A percentile compares a stretch with the other conserved stretches of the same genome.
Evolutionary conservation across 495 filamentous ascomycete genomes (phyloP).

Genomic region (Massariosphaeria phaeospora): DNA sequence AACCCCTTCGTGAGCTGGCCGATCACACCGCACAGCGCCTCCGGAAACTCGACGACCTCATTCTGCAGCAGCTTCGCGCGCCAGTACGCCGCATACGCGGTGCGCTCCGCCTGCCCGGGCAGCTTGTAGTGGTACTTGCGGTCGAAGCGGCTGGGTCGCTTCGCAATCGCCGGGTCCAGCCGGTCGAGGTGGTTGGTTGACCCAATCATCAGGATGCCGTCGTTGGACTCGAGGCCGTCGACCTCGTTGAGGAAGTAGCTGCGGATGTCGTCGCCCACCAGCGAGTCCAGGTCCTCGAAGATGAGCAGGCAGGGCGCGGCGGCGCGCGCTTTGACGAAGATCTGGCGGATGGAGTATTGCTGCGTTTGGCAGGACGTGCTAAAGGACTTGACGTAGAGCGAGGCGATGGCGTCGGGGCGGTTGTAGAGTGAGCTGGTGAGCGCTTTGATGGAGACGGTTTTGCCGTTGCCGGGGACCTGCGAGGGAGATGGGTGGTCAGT

Average conservation of each 20-base stretch:
- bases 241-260: conserved; percentile 69
- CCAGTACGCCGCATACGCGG: conserved; percentile 39
- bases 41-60: conserved; percentile 28
- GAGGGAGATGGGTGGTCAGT: too few species aligned
- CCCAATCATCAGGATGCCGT: conserved; percentile 42
- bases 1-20: conserved; percentile 29
- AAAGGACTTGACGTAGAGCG: conserved; percentile 53
- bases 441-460: conserved; percentile 66
- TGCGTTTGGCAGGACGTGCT: conserved; percentile 16
- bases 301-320: conserved; percentile 48
- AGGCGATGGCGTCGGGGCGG: conserved; percentile 41
- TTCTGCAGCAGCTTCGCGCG: conserved; percentile 33
- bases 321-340: conserved; percentile 37
- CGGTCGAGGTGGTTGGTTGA: conserved; percentile 39
- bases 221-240: conserved; percentile 56
- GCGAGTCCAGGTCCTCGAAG: conserved; percentile 63
- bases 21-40: conserved; percentile 19
- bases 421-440: conserved; percentile 55
- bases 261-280: conserved; percentile 50
- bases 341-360: conserved; percentile 32
- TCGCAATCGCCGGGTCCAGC: conserved; percentile 38
- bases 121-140: conserved; percentile 40
- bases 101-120: conserved; percentile 33
- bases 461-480: conserved; percentile 58
- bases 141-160: conserved; percentile 41